Evolutionary conservation across 805 yeast species (phyloP), one percentile per base, ranked within the genome.

Genomic region (Barnettozyma californica): DNA sequence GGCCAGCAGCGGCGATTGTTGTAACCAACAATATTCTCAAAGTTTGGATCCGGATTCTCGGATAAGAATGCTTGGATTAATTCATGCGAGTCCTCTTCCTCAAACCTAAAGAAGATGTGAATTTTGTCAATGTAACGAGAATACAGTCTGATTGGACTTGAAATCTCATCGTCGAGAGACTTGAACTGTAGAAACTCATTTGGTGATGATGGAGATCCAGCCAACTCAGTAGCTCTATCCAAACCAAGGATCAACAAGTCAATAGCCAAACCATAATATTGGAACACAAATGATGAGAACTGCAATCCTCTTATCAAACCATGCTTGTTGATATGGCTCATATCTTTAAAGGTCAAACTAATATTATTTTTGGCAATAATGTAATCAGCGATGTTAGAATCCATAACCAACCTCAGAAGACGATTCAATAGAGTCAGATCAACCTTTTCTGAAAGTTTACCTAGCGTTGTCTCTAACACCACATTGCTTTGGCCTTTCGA

Each of bases 1-100:
- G 99, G 97, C 99, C 99, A 94, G 62, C 97, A 90, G 44, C 82
- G 81, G 56, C 86, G 85, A 56, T 89, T 92, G 59, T 86, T 87
- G 65, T 90, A 92, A 0, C 95, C 95, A 33, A 86, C 80, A 7
- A 84, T 82, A 56, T 84, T 86, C 59, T 87, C 96, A 65, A 87
- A 87, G 61, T 91, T 88, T 0, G 96, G 96, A 68, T 91, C 97
- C 1, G 97, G 96, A 58, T 88, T 86, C 57, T 88, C 96, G 0
- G 86, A 74, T 20, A 91, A 67, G 59, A 74, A 89, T 21, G 87
- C 92, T 50, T 83, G 84, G 16, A 86, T 77, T 38, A 94, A 68
- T 9, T 81, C 96, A 34, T 78, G 80, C 0, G 94, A 78, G 45
- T 92, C 96, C 1, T 78, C 83, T 31, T 78, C 78, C 3, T 77